phyloP scores from a whole-genome alignment of 331 rosid genomes.

The Malus hybrid region DNA sequence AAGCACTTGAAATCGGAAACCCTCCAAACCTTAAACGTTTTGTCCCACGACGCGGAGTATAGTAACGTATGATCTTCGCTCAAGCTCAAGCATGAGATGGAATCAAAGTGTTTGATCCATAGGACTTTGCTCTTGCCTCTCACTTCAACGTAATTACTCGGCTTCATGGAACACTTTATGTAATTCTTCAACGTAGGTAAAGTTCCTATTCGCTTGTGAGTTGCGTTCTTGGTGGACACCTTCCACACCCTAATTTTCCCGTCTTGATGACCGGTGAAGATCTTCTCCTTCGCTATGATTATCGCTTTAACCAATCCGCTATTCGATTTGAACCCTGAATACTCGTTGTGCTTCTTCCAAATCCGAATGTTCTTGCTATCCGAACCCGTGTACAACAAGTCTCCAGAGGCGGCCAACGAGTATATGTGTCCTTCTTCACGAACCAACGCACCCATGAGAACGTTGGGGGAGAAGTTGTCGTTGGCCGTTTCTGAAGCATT shows the following conservation, averaged over 20 bases:
- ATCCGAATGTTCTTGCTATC: slow-evolving; percentile 61
- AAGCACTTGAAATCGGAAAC: slow-evolving; percentile 60
- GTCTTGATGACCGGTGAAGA: slow-evolving; percentile 80
- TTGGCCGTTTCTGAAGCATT: background rate
- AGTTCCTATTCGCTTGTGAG: slow-evolving; percentile 49
- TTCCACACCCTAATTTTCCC: slow-evolving; percentile 81
- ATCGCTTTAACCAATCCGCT: slow-evolving; percentile 78
- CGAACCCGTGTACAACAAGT: slow-evolving; percentile 24
- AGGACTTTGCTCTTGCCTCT: slow-evolving; percentile 33
- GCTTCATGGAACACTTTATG: slow-evolving; percentile 56
- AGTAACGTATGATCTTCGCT: slow-evolving; percentile 48
- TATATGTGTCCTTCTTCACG: slow-evolving; percentile 85
- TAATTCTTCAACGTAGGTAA: slow-evolving; percentile 52
- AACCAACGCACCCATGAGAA: slow-evolving; percentile 57
- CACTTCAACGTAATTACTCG: slow-evolving; percentile 66
- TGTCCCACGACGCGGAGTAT: slow-evolving; percentile 88
- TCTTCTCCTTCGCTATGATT: slow-evolving; percentile 37
- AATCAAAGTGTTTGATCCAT: slow-evolving; percentile 77
- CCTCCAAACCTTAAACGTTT: slow-evolving; percentile 77
- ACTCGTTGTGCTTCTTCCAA: slow-evolving; percentile 73
- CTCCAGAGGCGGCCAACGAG: slow-evolving; percentile 62
- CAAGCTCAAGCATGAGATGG: slow-evolving; percentile 57
- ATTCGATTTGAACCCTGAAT: slow-evolving; percentile 52
- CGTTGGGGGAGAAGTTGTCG: slow-evolving; percentile 7
- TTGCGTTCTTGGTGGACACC: slow-evolving; percentile 25